Base-by-base conservation (phyloP, 1,284 basidiomycete genomes). In the Ceratobasidium sp. region DNA sequence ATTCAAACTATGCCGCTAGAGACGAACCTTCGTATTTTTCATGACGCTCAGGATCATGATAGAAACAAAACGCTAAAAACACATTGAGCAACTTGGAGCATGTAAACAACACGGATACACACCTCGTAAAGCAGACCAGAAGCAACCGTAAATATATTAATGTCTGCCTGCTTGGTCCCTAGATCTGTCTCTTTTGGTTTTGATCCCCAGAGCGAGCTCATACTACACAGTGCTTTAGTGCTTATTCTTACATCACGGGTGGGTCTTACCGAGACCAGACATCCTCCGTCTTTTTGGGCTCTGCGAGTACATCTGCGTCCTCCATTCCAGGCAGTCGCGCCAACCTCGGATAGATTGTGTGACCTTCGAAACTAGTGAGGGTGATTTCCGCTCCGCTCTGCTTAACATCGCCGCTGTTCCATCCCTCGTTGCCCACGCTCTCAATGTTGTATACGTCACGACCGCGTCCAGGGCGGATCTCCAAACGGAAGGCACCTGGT, bases 81-180 rank as follows among this genome's bases (percentile, higher is more conserved):
- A 36, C 11, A n/a, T 63, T 76, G 76, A 65, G 47, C 36, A 51
- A 62, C 22, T 79, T 0, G 77, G 69, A 76, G 54, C 17, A 31
- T 31, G 64, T 22, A 27, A 15, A 22, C 57, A 15, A 9, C 31
- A 3, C 45, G n/a, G n/a, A 33, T 44, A 45, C 82, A 64, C 74
- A 94, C 95, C 89, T 99, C 97, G 80, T 99, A 99, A 4, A 99
- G 86, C 66, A 98, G 86, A 0, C 98, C 97, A 4, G 96, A 98
- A 15, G 98, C 98, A 29, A 99, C 96, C 0, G 97, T 99, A 84
- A 99, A 99, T 79, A 99, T 97, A 81, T 99, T 99, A 84, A 99
- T 98, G 53, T 97, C 94, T 6, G 96, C 96, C 77, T 91, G 90
- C 33, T 71, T 75, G 19, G 53, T 63, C 24, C 44, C 65, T 33